Percentiles rank a stretch among this genome's conserved stretches.
These are phyloP conservation scores for Fusarium sp. DNA, from an alignment of 2,329 filamentous ascomycete genomes.

Conservation along the genomic window DNA sequence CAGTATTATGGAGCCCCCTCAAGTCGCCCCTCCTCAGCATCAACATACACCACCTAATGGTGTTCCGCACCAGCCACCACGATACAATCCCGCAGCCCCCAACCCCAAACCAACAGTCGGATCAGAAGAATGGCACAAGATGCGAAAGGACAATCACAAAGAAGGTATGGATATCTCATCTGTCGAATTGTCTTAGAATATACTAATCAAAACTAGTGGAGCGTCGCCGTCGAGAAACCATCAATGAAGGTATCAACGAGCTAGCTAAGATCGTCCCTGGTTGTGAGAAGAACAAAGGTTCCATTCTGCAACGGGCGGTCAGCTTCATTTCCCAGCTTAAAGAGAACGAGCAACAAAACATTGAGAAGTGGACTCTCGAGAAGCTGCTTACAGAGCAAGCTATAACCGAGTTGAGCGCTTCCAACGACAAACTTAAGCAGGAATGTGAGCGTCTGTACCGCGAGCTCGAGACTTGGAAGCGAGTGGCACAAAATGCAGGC, in stretches of 20 bases:
- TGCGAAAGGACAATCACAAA: constrained; percentile 98
- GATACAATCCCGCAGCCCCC: constrained; percentile 51
- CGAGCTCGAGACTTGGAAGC: constrained; percentile 82
- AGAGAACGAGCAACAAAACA: constrained; percentile 92
- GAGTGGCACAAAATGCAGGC: constrained; percentile 68
- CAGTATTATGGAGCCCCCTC: constrained; percentile 41
- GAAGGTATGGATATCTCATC: constrained; percentile 74
- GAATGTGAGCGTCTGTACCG: constrained; percentile 81
- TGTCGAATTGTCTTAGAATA: not conserved
- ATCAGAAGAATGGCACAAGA: constrained; percentile 97
- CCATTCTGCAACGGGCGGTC: constrained; percentile 91
- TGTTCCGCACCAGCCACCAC: constrained; percentile 43
- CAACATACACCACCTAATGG: constrained; percentile 52
- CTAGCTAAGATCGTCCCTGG: constrained; percentile 96
- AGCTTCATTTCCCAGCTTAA: constrained; percentile 94
- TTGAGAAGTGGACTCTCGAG: constrained; percentile 92
- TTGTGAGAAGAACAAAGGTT: constrained; percentile 99
- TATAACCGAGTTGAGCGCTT: constrained; percentile 84
- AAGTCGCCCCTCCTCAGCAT: constrained; percentile 36
- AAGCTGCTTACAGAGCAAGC: constrained; percentile 91
- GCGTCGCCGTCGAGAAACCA: constrained; percentile 93
- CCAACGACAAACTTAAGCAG: constrained; percentile 85
- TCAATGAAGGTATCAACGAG: constrained; percentile 99
- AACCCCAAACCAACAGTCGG: constrained; percentile 86
- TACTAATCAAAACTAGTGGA: constrained; percentile 71